Conservation (phyloP, 108 stramenopile species). For the Cylindrotheca fusiformis region DNA sequence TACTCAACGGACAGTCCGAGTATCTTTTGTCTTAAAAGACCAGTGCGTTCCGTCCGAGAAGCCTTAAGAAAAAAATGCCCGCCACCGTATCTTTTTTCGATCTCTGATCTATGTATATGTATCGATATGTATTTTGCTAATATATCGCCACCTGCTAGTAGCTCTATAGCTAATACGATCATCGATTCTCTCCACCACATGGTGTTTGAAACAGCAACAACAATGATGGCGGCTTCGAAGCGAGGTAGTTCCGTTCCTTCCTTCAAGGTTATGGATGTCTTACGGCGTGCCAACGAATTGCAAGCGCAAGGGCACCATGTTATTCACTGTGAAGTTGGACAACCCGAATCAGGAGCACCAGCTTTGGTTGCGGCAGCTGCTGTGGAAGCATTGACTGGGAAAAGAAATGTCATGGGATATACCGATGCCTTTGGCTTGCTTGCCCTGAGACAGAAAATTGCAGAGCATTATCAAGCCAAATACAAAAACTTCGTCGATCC, state of each 20-base stretch:
- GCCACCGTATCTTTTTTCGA: no score
- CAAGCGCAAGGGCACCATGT: conserved; percentile 57
- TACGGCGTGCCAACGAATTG: conserved; percentile 75
- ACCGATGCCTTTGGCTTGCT: conserved; percentile 89
- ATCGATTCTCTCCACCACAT: no score
- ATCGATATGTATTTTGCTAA: no score
- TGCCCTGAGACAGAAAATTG: conserved; percentile 63
- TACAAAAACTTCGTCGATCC: conserved; percentile 44
- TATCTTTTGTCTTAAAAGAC: no score
- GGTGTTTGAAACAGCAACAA: background rate
- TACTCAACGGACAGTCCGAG: no score
- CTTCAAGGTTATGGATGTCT: conserved; percentile 93
- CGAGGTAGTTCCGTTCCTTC: conserved; percentile 56
- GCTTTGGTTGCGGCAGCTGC: conserved; percentile 67
- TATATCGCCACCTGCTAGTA: no score
- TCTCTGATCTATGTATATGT: no score
- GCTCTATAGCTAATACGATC: no score
- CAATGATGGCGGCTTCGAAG: background rate
- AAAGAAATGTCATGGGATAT: conserved; percentile 77
- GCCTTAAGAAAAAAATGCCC: no score
- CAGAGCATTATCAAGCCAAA: conserved; percentile 59
- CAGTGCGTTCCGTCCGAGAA: no score
- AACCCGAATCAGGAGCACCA: conserved; percentile 86
- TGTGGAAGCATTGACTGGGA: conserved; percentile 41
- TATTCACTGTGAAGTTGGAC: conserved; percentile 88